A percentile compares a stretch with the other conserved stretches of the same genome.
phyloP scores from a whole-genome alignment of 108 stramenopile genomes.

The Bacterosira constricta region DNA sequence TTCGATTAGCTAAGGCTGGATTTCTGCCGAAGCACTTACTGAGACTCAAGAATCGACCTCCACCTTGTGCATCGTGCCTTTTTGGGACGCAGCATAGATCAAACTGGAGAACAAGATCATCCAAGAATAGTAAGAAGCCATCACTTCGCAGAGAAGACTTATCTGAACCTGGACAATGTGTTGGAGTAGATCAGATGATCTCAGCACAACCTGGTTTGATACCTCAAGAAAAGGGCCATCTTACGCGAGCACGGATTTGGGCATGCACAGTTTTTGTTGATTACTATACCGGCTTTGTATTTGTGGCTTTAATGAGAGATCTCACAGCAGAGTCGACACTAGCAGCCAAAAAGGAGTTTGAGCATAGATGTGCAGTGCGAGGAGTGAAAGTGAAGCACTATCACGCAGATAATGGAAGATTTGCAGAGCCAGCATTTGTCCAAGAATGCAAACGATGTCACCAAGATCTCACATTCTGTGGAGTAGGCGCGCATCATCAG shows the following conservation, averaged over 20 bases:
- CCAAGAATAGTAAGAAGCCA: constrained; percentile 1
- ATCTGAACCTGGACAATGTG: constrained; percentile 2
- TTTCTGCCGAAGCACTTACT: not conserved
- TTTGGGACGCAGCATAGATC: not conserved
- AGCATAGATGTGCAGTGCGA: not conserved
- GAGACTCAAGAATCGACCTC: not conserved
- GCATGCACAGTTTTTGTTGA: constrained; percentile 58
- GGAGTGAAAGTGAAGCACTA: not conserved
- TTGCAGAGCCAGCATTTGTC: constrained; percentile 6
- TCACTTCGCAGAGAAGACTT: not conserved
- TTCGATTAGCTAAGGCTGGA: not conserved
- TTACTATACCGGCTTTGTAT: constrained; percentile 33
- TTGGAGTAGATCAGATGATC: constrained; percentile 49
- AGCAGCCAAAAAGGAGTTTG: constrained; percentile 15
- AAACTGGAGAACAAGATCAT: not conserved
- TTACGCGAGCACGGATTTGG: constrained; percentile 41
- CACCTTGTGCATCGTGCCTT: constrained; percentile 6
- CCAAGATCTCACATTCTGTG: constrained; percentile 13
- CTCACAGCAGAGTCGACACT: constrained; percentile 21
- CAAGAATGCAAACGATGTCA: constrained; percentile 7
- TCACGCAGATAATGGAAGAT: constrained; percentile 27
- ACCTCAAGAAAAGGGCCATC: constrained; percentile 47
- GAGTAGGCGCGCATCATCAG: constrained; percentile 34
- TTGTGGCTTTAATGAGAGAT: constrained; percentile 25
- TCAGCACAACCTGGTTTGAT: constrained; percentile 56